Base-by-base conservation (phyloP, 208 protist genomes). In the Plasmodiophora brassicae region DNA sequence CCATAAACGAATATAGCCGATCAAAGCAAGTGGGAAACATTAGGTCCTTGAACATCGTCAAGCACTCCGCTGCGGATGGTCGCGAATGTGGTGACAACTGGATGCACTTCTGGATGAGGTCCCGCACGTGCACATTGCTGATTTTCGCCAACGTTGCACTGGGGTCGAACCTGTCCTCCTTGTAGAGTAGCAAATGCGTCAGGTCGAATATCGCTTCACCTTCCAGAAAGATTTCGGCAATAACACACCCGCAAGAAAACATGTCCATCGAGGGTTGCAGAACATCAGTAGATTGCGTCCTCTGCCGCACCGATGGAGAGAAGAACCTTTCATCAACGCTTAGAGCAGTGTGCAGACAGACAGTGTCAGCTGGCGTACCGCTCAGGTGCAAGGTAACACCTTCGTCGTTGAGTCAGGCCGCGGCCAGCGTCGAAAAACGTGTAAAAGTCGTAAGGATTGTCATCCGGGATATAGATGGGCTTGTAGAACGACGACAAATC, bases 201-300 rank as follows among this genome's bases (percentile, higher is more conserved):
- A 78, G 65, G 65, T 78, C 65, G 41, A 78, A 78, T 38, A 78
- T 14, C 20, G 65, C 65, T 32, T 78, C 65, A 5, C 65, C 65
- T 32, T 78, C 65, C 65, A 78, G n/a, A 78, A 78, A 78, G 10
- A 78, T 32, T 78, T 78, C 65, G n/a, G 65, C 5, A 14, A 78
- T 32, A 32, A 78, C 65, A 38, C 65, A 78, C 10, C 65, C 65
- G 20, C 10, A 78, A 8, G 65, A 78, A 38, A 78, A 78, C n/a
- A 78, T 78, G n/a, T 78, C 65, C 65, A 78, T 78, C n/a, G 65
- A 78, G 20, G 65, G 65, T 8, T 32, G 65, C n/a, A 78, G 41
- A n/a, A n/a, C n/a, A n/a, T n/a, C n/a, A n/a, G n/a, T n/a, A n/a
- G n/a, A n/a, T n/a, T n/a, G n/a, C n/a, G n/a, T n/a, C n/a, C n/a